Percentiles rank a stretch among this genome's conserved stretches.
phyloP scores from a whole-genome alignment of 352 stramenopile genomes.

The Ophiocytium majus region DNA sequence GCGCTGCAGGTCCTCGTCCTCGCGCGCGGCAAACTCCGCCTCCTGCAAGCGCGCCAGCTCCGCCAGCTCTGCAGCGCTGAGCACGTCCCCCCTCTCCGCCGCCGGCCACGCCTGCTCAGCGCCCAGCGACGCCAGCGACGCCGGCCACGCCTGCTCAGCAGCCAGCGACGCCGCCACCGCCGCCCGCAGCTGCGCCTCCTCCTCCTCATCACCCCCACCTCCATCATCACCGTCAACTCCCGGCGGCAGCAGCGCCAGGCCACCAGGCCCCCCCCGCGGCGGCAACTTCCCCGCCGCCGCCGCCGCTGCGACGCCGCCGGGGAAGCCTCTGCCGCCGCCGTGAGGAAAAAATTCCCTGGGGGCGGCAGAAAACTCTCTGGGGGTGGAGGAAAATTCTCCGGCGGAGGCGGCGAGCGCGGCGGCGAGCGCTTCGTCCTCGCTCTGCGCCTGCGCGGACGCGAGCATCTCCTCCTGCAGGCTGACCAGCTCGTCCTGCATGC shows the following conservation, averaged over 20 bases:
- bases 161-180: neutral
- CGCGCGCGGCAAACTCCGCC: conserved; percentile 14
- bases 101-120: neutral
- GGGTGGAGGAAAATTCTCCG: conserved; percentile 11
- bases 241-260: neutral
- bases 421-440: conserved; percentile 37
- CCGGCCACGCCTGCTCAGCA: neutral
- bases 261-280: neutral
- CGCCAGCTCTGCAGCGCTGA: neutral
- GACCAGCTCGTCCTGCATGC: too few species aligned
- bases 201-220: neutral
- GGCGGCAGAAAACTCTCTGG: too few species aligned
- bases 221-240: neutral
- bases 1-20: conserved; percentile 27
- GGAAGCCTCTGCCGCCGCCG: conserved; percentile 9
- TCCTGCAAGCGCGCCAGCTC: neutral
- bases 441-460: conserved; percentile 32
- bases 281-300: neutral
- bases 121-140: neutral
- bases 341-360: too few species aligned
- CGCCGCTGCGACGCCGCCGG: neutral
- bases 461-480: conserved; percentile 46
- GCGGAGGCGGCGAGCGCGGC: conserved; percentile 31
- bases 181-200: neutral
- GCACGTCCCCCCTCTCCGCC: neutral